Evolutionary conservation across 768 basidiomycete genomes (phyloP), one percentile per base, ranked within the genome.

Genomic region (Mycena galopus): DNA sequence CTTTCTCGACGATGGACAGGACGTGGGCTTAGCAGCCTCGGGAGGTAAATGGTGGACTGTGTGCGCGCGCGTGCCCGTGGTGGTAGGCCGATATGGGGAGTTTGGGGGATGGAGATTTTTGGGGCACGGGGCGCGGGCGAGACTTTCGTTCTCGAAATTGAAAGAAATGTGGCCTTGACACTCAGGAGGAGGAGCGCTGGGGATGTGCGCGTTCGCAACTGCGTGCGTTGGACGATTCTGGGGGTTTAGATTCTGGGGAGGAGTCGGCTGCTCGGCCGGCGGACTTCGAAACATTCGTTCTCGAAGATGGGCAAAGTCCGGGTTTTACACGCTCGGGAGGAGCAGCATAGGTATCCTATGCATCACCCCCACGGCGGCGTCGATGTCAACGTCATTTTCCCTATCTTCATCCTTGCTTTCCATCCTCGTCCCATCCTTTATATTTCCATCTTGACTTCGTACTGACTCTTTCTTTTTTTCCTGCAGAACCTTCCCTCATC

Each of bases 401-500:
- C n/a, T n/a, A n/a, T n/a, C n/a, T n/a, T n/a, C n/a, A n/a, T n/a
- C n/a, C n/a, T n/a, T n/a, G n/a, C n/a, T n/a, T n/a, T n/a, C n/a
- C n/a, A n/a, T 51, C 25, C 47, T n/a, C 50, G 50, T 65, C 32
- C 1, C 53, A 39, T 65, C 29, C 64, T 35, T 35, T 12, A 3
- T 55, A 7, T 25, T 65, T 55, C 32, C 64, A 19, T 51, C 50
- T 27, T 51, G 50, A 25, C 50, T 27, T 51, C 25, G 50, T 51
- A 51, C 50, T 51, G 23, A 51, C 50, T 51, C n/a, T n/a, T n/a
- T 30, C 32, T 25, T 37, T 39, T 21, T 39, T 35, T 65, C 47
- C 42, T 25, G 16, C 55, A 72, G 66, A 65, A 58, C 71, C 59
- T 29, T 35, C 66, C 21, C 58, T 72, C 16, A 19, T 17, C 7